Evolutionary conservation across 2,329 filamentous ascomycete genomes (phyloP), one percentile per base, ranked within the genome.

Genomic region (Diaporthe vexans): DNA sequence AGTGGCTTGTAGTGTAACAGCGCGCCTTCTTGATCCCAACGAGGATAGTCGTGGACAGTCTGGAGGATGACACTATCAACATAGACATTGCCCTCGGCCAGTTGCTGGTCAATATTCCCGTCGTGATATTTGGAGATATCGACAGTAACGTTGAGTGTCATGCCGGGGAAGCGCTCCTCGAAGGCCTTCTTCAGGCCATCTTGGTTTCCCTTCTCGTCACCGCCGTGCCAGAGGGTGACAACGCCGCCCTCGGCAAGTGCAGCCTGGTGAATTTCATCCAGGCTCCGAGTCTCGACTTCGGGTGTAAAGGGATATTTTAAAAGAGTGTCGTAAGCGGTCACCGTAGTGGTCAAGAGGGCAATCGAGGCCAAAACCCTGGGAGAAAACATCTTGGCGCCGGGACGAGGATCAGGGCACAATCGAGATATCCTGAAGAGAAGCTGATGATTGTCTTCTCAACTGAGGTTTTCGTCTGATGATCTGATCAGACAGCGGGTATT

Each of bases 41-140:
- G 57, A 9, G 33, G 35, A 40, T 40, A 59, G 13, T 59, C 33
- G 6, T 59, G 57, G n/a, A 37, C 4, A 1, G 57, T 59, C 21
- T 59, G 57, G 11, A 59, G 35, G 33, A 59, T 40, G 35, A 40
- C 13, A 40, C 57, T 59, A 13, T 59, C 35, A 19, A 26, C 21
- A 13, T 40, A 59, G 13, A 59, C 21, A 7, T 19, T 59, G 10
- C 33, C 35, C 9, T 40, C 35, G 57, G 33, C 19, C 6, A 59
- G 35, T 21, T 59, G 57, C n/a, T 40, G 35, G 13, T 59, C 57
- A n/a, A 59, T 59, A 29, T 59, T 59, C 6, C 33, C 57, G 21
- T 59, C n/a, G 35, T 24, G 11, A 19, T 40, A 59, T n/a, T 59
- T 59, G 11, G 57, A 59, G n/a, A 59, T 35, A 13, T 59, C 35